Conservation (phyloP, 495 filamentous ascomycete species). For the Pyrenula aspistea region DNA sequence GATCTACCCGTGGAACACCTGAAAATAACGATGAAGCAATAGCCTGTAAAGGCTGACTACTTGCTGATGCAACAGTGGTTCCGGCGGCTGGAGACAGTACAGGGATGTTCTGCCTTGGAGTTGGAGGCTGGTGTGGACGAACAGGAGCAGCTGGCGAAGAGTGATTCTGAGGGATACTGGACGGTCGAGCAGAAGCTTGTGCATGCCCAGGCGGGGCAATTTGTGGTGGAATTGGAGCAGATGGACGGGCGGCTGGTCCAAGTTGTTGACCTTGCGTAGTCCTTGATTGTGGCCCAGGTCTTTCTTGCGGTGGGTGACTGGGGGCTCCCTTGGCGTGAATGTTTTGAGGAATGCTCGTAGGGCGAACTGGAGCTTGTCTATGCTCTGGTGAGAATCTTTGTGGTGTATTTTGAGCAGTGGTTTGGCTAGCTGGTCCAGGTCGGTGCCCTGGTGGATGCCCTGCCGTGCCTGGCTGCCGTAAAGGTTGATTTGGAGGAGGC, state of each 20-base stretch:
- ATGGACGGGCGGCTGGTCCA: not conserved
- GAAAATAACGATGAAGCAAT: not conserved
- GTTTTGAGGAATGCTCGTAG: not conserved
- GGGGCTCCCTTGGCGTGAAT: not conserved
- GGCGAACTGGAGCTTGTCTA: not conserved
- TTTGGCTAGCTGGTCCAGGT: not conserved
- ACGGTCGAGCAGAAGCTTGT: not conserved
- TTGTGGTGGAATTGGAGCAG: not conserved
- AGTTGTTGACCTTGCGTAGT: not conserved
- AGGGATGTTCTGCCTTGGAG: not conserved
- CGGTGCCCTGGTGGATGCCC: not conserved
- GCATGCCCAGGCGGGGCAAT: not conserved
- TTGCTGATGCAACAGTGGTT: not conserved
- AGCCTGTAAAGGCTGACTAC: not conserved
- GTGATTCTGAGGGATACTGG: not conserved
- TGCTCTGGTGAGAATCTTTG: not conserved
- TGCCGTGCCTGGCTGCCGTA: not conserved
- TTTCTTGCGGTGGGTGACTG: not conserved
- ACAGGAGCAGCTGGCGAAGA: not conserved
- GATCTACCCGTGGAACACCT: not conserved
- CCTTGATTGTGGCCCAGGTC: not conserved
- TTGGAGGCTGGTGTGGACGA: not conserved
- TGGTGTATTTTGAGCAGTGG: not conserved
- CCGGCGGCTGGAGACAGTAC: not conserved
- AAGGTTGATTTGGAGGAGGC: not conserved